Evolutionary conservation across 805 yeast genomes (phyloP).

Genomic region (Saccharomyces eubayanus): DNA sequence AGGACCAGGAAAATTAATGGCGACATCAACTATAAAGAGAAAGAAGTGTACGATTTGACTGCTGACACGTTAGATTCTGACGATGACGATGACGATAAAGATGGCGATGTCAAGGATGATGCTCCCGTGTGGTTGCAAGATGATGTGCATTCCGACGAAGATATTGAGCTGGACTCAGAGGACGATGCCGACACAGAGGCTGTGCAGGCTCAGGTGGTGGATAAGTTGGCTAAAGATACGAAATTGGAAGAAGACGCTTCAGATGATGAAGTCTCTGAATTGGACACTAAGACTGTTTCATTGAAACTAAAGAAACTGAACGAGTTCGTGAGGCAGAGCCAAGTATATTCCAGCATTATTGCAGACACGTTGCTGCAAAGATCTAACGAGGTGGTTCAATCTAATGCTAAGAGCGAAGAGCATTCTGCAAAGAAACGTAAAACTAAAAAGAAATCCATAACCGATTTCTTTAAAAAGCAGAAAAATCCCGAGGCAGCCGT

Average conservation of each 20-base stretch:
- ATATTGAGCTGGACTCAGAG: conserved; percentile 23
- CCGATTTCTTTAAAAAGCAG: conserved; percentile 18
- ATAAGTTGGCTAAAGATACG: conserved; percentile 6
- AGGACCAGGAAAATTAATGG: not conserved
- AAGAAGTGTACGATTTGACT: conserved; percentile 23
- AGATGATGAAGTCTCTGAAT: conserved; percentile 17
- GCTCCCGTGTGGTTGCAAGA: conserved; percentile 25
- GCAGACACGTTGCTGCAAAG: conserved; percentile 58
- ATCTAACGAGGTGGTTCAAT: conserved; percentile 33
- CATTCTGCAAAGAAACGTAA: conserved; percentile 16
- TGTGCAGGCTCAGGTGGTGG: conserved; percentile 11
- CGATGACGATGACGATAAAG: conserved; percentile 7
- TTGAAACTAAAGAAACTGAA: conserved; percentile 58
- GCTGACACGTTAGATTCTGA: conserved; percentile 16
- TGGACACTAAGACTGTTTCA: conserved; percentile 41
- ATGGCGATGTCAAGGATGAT: conserved; percentile 2
- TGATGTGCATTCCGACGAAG: conserved; percentile 9
- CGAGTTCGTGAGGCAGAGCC: conserved; percentile 76
- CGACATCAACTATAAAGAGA: conserved; percentile 19
- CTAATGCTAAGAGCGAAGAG: conserved; percentile 4
- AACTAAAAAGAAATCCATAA: conserved; percentile 11
- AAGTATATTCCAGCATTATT: conserved; percentile 77
- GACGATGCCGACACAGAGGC: conserved; percentile 8
- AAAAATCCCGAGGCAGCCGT: conserved; percentile 5
- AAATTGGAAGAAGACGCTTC: conserved; percentile 4